Base-by-base conservation (phyloP, 202 grass and related monocot genomes). In the Cymbopogon flexuosus region DNA sequence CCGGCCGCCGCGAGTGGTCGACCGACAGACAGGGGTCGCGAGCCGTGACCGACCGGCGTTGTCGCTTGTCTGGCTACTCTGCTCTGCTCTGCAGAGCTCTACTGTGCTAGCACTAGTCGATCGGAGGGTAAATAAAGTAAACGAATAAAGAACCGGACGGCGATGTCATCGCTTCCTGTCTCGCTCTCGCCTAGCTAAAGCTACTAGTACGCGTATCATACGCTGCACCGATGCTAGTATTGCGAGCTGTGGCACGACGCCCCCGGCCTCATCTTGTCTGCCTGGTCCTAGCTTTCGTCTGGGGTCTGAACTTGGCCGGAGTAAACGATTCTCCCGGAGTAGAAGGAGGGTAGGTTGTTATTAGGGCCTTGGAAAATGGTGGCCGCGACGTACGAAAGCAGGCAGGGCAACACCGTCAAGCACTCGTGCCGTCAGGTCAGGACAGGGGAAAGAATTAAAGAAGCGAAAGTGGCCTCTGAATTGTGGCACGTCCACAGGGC, bases 21-120 rank as follows among this genome's bases (percentile, higher is more conserved):
- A 58, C 84, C 63, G 70, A 86, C 84, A 83, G 77, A 80, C 84
- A 87, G 19, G 47, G 68, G 80, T 83, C 68, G 74, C 30, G 80
- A 79, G 80, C 71, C 75, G 74, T 83, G 80, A 79, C 81, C 86
- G 76, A 24, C 86, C 76, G 76, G 81, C 81, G 81, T 71, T 71
- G 82, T 70, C 71, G 62, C 71, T 72, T 81, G 41, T 12, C 21
- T 40, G 45, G 5, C 1, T 70, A 62, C 34, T 40, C 29, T 34
- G 3, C 27, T 27, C 27, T 27, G 3, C 42, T 45, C 27, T 4
- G 36, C 1, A 0, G 0, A 6, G 10, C 52, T 19, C 52, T 62
- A 65, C 30, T n/a, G 27, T 42, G 27, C 15, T 79, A 72, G 43
- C 5, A 29, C 74, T n/a, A 39, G 36, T 0, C 52, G 31, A 33